These are phyloP conservation scores for Aspergillus texensis DNA, from an alignment of 2,329 filamentous ascomycete species.

Conservation along the genomic window DNA sequence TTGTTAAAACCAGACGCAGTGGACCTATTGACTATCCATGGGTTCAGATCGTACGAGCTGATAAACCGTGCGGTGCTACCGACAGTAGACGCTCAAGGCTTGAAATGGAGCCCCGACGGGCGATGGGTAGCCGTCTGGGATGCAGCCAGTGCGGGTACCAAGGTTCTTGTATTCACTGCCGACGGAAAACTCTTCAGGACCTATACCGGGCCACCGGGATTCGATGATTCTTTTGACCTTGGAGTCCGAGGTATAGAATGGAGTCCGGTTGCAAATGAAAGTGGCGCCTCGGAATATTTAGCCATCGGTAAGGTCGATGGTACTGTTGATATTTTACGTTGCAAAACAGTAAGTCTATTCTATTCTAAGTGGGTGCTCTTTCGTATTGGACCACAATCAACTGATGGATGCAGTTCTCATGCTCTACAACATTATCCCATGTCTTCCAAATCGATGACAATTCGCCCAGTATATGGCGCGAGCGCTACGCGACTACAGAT, in stretches of 20 bases:
- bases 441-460: conserved; percentile 33
- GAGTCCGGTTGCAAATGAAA: conserved; percentile 42
- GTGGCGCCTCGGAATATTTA: conserved; percentile 41
- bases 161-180: conserved; percentile 59
- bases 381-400: conserved; percentile 2
- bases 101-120: conserved; percentile 64
- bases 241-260: conserved; percentile 58
- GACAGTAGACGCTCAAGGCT: conserved; percentile 59
- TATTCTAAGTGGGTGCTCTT: not conserved
- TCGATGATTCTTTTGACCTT: conserved; percentile 45
- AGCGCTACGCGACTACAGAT: conserved; percentile 31
- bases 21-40: conserved; percentile 44
- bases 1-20: conserved; percentile 42
- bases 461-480: conserved; percentile 39
- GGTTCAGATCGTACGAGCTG: conserved; percentile 37
- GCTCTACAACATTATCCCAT: conserved; percentile 38
- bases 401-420: conserved; percentile 33
- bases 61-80: conserved; percentile 42
- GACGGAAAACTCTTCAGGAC: conserved; percentile 62
- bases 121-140: conserved; percentile 63
- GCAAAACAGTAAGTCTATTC: conserved; percentile 40
- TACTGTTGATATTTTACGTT: conserved; percentile 51
- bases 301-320: conserved; percentile 56
- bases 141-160: conserved; percentile 53
- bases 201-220: conserved; percentile 45